These are phyloP conservation scores for Phoenix dactylifera DNA, from an alignment of 176 grass and related monocot genomes.

Conservation along the genomic window DNA sequence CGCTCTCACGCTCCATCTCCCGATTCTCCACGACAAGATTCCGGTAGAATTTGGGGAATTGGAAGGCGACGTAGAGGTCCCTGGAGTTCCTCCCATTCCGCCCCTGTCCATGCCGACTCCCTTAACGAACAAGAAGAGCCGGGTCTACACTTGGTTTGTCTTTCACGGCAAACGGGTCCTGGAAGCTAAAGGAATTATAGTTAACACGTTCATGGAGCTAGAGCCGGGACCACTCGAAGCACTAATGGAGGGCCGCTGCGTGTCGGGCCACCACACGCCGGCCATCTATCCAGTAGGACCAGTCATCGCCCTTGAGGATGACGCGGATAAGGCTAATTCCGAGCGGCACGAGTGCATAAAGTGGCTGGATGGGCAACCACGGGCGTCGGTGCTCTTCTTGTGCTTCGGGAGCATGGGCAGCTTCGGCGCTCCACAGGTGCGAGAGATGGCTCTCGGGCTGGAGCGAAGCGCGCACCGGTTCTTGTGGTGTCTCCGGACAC, in stretches of 20 bases:
- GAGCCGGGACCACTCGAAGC: conserved; percentile 36
- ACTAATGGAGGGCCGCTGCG: conserved; percentile 25
- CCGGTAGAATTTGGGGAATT: conserved; percentile 30
- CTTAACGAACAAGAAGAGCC: conserved; percentile 36
- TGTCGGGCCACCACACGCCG: conserved; percentile 17
- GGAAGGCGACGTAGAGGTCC: conserved; percentile 25
- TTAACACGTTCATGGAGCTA: conserved; percentile 40
- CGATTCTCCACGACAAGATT: conserved; percentile 24
- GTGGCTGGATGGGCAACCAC: conserved; percentile 50
- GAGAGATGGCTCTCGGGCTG: conserved; percentile 43
- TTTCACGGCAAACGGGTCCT: conserved; percentile 25
- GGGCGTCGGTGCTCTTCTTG: conserved; percentile 47
- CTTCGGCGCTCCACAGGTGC: conserved; percentile 41
- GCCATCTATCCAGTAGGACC: conserved; percentile 47
- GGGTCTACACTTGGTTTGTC: conserved; percentile 42
- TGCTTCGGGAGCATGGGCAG: conserved; percentile 73
- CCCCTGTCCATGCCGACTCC: conserved; percentile 29
- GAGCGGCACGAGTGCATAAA: conserved; percentile 42
- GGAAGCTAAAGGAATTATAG: conserved; percentile 51
- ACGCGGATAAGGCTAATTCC: neutral
- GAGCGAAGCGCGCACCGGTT: conserved; percentile 30
- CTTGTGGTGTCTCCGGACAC: conserved; percentile 36
- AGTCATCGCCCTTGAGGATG: conserved; percentile 22
- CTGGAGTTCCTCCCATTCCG: conserved; percentile 39
- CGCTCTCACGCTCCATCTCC: conserved; percentile 45